phyloP scores from a whole-genome alignment of 768 basidiomycete genomes.

The Trametes coccinea region DNA sequence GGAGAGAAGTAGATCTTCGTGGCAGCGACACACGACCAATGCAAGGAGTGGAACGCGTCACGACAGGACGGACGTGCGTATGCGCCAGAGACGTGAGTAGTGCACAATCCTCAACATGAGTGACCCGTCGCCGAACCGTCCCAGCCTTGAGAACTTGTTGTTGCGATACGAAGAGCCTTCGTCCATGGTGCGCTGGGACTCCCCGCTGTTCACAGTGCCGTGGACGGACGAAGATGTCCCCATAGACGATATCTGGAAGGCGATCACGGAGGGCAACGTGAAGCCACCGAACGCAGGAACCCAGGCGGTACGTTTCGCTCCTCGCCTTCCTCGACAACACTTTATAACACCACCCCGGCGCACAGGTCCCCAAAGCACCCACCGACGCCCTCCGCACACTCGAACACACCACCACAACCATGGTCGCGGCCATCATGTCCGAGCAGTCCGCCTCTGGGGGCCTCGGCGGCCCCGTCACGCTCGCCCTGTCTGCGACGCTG shows the following conservation, averaged over 20 bases:
- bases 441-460: conserved; percentile 57
- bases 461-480: conserved; percentile 52
- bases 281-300: conserved; percentile 90
- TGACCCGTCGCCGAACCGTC: no score
- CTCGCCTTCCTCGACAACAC: neutral
- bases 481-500: conserved; percentile 44
- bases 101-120: neutral
- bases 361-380: conserved; percentile 77
- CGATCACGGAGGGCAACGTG: conserved; percentile 73
- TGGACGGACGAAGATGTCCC: conserved; percentile 73
- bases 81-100: conserved; percentile 63
- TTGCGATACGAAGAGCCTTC: conserved; percentile 94
- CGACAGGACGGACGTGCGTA: conserved; percentile 56
- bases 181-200: conserved; percentile 99
- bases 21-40: conserved; percentile 72
- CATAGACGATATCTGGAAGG: conserved; percentile 73
- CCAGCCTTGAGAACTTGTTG: conserved; percentile 83
- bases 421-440: conserved; percentile 73
- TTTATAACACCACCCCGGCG: neutral
- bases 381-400: conserved; percentile 84
- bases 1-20: conserved; percentile 61
- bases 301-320: conserved; percentile 51
- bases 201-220: conserved; percentile 84
- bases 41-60: conserved; percentile 70
- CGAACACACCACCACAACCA: conserved; percentile 70